Percentiles rank a stretch among this genome's conserved stretches.
These are phyloP conservation scores for Helotiales sp. DNA, from an alignment of 2,329 filamentous ascomycete species.

Conservation along the genomic window DNA sequence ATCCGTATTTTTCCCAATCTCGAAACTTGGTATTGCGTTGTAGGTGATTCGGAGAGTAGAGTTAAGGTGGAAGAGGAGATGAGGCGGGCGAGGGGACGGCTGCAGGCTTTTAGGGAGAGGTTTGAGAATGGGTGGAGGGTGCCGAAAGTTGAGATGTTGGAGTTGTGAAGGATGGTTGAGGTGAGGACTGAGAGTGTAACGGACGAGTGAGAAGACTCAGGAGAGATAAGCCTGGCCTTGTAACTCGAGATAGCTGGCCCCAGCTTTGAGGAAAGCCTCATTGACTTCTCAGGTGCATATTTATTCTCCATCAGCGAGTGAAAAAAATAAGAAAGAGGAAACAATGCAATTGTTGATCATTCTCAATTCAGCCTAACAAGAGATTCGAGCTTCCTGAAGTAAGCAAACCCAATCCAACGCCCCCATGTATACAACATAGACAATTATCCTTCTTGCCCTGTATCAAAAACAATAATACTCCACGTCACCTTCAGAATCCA, in stretches of 20 bases:
- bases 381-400: background rate
- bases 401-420: constrained; percentile 15
- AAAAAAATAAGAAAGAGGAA: too few relatives aligned
- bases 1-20: background rate
- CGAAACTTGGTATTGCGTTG: background rate
- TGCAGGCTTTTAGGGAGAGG: background rate
- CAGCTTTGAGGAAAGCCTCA: too few relatives aligned
- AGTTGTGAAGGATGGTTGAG: background rate
- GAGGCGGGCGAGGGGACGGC: background rate
- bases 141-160: background rate
- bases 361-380: constrained; percentile 12
- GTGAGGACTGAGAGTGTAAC: too few relatives aligned
- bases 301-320: too few relatives aligned
- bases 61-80: background rate
- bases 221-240: too few relatives aligned
- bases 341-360: background rate
- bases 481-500: constrained; percentile 5
- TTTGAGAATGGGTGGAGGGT: background rate
- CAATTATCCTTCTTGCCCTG: constrained; percentile 23
- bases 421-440: constrained; percentile 23
- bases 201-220: background rate
- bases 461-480: constrained; percentile 24
- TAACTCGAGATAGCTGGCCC: too few relatives aligned
- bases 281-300: too few relatives aligned
- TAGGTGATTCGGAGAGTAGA: background rate